Evolutionary conservation across 2,329 filamentous ascomycete species (phyloP).

Genomic region (Dendrostoma leiphaemia): DNA sequence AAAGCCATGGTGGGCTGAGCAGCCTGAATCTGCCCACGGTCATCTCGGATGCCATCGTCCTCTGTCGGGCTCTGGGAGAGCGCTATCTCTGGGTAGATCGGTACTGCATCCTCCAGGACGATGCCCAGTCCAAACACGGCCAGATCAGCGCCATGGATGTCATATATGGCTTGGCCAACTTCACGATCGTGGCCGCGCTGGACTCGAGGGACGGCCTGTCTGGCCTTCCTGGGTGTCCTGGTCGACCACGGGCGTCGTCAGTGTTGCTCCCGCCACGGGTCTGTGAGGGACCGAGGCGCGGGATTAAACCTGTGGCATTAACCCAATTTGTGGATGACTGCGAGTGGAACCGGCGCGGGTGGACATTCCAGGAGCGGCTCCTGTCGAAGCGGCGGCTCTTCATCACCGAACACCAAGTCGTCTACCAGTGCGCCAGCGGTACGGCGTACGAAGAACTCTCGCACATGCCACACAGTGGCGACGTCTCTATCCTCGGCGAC

Average conservation of each 20-base stretch:
- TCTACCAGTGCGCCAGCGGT: neutral
- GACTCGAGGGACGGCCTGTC: neutral
- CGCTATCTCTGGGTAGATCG: constrained; percentile 28
- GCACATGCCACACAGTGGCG: neutral
- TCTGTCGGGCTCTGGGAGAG: neutral
- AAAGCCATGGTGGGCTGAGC: neutral
- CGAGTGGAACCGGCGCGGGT: constrained; percentile 1
- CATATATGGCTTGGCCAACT: constrained; percentile 22
- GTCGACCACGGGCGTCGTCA: neutral
- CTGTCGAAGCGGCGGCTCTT: neutral
- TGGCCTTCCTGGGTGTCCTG: neutral
- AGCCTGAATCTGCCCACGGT: neutral
- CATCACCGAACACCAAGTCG: neutral
- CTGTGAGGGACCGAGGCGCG: neutral
- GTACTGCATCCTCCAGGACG: constrained; percentile 28
- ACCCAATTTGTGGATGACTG: neutral
- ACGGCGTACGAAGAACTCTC: neutral
- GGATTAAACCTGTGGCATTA: neutral
- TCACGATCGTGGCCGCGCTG: constrained; percentile 25
- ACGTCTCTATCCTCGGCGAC: neutral
- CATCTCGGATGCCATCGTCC: neutral
- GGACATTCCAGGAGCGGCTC: constrained; percentile 1
- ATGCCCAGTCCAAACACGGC: constrained; percentile 19
- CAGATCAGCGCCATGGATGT: constrained; percentile 27
- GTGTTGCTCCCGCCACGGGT: neutral